These are phyloP conservation scores for Punctularia strigosozonata DNA, from an alignment of 768 basidiomycete species.

Conservation along the genomic window DNA sequence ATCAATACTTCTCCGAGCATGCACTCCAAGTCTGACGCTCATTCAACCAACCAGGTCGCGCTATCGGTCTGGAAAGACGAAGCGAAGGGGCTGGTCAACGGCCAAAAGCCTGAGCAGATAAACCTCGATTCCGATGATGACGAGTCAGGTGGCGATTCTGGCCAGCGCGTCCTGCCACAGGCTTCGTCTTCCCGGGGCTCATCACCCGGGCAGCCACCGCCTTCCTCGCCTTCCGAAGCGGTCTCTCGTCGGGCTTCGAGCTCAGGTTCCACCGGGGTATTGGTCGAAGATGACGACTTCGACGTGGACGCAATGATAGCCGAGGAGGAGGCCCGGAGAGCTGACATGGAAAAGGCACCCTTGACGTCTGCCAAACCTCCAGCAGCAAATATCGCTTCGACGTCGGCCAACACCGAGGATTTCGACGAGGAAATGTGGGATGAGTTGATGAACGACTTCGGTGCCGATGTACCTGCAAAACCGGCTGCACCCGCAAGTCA, in stretches of 20 bases:
- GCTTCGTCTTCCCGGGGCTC: conserved; percentile 3
- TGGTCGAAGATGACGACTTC: conserved; percentile 29
- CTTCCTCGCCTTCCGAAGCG: conserved; percentile 27
- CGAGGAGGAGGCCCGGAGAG: conserved; percentile 27
- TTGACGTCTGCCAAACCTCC: conserved; percentile 3
- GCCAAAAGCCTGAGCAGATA: conserved; percentile 18
- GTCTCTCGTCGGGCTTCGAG: no score
- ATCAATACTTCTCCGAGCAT: background rate
- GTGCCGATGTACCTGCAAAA: conserved; percentile 2
- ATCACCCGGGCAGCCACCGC: conserved; percentile 11
- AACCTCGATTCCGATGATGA: conserved; percentile 19
- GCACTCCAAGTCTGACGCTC: conserved; percentile 3
- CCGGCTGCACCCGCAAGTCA: conserved; percentile 1
- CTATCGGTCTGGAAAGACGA: conserved; percentile 75
- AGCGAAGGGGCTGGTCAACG: conserved; percentile 31
- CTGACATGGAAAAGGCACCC: conserved; percentile 7
- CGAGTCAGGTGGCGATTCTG: conserved; percentile 6
- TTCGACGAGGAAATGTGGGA: conserved; percentile 13
- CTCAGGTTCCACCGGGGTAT: no score
- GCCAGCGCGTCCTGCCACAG: conserved; percentile 2
- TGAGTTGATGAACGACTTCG: conserved; percentile 9
- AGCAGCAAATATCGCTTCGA: conserved; percentile 2
- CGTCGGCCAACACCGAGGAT: conserved; percentile 4
- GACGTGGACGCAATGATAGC: conserved; percentile 41
- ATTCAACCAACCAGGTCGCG: conserved; percentile 36